Percentiles rank a stretch among this genome's conserved stretches.
Conservation (phyloP, 768 basidiomycete species). For the Steccherinum ochraceum region DNA sequence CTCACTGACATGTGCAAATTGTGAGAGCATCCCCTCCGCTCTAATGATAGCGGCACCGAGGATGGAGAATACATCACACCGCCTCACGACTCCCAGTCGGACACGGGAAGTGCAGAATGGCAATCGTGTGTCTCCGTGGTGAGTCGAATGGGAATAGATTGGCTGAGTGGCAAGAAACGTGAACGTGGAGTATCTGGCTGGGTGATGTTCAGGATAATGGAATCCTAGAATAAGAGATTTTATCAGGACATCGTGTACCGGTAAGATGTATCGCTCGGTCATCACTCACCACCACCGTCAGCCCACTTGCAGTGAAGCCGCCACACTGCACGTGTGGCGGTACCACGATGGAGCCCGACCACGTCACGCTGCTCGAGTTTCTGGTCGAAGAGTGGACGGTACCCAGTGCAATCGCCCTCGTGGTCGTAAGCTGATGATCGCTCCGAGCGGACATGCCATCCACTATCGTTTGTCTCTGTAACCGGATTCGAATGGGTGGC, state of each 20-base stretch:
- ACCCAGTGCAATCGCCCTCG: slow-evolving; percentile 15
- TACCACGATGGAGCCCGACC: slow-evolving; percentile 20
- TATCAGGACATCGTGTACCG: no score
- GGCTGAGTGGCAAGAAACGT: slow-evolving; percentile 14
- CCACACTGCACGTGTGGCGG: slow-evolving; percentile 10
- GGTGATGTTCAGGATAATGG: slow-evolving; percentile 17
- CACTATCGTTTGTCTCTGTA: slow-evolving; percentile 1
- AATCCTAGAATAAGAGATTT: no score
- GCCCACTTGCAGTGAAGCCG: slow-evolving; percentile 16
- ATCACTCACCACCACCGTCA: slow-evolving; percentile 20
- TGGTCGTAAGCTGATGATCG: slow-evolving; percentile 6
- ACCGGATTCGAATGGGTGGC: slow-evolving; percentile 6
- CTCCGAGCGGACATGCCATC: not conserved
- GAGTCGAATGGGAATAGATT: slow-evolving; percentile 17
- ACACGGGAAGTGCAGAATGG: slow-evolving; percentile 6
- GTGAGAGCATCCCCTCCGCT: not conserved
- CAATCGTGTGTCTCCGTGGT: slow-evolving; percentile 18
- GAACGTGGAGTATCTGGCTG: slow-evolving; percentile 10
- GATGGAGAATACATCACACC: not conserved
- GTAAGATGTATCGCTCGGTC: no score
- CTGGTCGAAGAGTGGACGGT: slow-evolving; percentile 13
- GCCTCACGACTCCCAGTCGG: slow-evolving; percentile 1
- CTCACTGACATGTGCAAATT: not conserved
- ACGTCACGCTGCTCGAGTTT: slow-evolving; percentile 12
- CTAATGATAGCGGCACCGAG: not conserved